Evolutionary conservation across 2,329 filamentous ascomycete species (phyloP).

Genomic region (Fusarium gaditjirri): DNA sequence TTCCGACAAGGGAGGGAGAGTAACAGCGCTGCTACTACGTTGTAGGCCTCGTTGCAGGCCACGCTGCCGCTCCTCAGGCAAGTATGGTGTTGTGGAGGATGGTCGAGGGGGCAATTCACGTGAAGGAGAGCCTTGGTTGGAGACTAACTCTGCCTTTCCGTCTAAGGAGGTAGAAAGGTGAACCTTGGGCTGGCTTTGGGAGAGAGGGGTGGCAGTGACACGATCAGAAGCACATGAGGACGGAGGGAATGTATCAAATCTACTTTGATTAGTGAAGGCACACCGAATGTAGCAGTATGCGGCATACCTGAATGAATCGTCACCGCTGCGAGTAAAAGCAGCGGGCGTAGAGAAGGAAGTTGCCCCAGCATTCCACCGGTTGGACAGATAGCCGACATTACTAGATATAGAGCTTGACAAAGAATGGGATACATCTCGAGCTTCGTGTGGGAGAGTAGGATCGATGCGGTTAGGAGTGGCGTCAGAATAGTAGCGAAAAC

Average conservation of each 20-base stretch:
- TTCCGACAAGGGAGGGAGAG: conserved; percentile 65
- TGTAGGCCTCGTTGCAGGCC: conserved; percentile 73
- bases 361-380: conserved; percentile 64
- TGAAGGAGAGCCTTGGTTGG: conserved; percentile 75
- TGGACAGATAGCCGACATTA: conserved; percentile 63
- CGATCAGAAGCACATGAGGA: conserved; percentile 55
- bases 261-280: conserved; percentile 38
- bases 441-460: conserved; percentile 43
- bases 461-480: conserved; percentile 44
- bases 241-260: conserved; percentile 57
- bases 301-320: conserved; percentile 60
- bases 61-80: conserved; percentile 60
- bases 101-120: conserved; percentile 58
- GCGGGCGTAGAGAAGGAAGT: conserved; percentile 63
- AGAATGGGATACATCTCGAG: conserved; percentile 42
- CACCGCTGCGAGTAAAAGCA: conserved; percentile 51
- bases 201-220: conserved; percentile 53
- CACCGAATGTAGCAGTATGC: neutral
- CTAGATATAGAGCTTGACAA: conserved; percentile 56
- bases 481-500: conserved; percentile 31
- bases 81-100: conserved; percentile 58
- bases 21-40: conserved; percentile 77
- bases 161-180: conserved; percentile 87
- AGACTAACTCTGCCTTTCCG: conserved; percentile 88
- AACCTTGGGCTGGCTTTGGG: conserved; percentile 61